Percentiles rank a stretch among this genome's conserved stretches.
These are phyloP conservation scores for Thecaphora frezii DNA, from an alignment of 1,284 basidiomycete genomes.

Conservation along the genomic window DNA sequence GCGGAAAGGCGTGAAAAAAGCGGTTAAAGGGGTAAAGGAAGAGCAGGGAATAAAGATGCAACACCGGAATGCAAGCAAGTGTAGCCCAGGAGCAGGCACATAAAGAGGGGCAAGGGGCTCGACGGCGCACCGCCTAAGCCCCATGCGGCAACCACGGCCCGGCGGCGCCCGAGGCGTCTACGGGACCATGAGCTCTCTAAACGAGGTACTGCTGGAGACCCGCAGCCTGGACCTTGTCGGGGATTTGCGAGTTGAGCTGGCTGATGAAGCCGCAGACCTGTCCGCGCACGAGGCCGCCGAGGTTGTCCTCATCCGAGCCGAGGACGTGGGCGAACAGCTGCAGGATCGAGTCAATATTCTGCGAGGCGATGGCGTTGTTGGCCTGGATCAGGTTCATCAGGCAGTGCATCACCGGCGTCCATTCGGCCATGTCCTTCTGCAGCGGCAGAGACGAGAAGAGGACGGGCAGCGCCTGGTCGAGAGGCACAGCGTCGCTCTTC, in stretches of 20 bases:
- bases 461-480: slow-evolving; percentile 82
- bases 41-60: no score
- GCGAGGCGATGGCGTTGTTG: slow-evolving; percentile 70
- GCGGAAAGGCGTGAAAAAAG: no score
- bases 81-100: no score
- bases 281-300: slow-evolving; percentile 62
- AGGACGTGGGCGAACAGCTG: slow-evolving; percentile 82
- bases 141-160: no score
- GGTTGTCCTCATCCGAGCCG: slow-evolving; percentile 58
- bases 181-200: no score
- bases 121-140: no score
- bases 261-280: slow-evolving; percentile 67
- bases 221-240: slow-evolving; percentile 73
- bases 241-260: slow-evolving; percentile 73
- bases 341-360: slow-evolving; percentile 78
- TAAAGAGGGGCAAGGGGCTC: no score
- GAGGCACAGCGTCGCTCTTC: slow-evolving; percentile 78
- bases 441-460: slow-evolving; percentile 82
- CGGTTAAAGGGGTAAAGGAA: no score
- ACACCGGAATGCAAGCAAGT: no score
- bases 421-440: slow-evolving; percentile 75
- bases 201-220: slow-evolving; percentile 65
- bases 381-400: slow-evolving; percentile 84
- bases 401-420: slow-evolving; percentile 76
- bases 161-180: no score